Conservation (phyloP, 2,329 filamentous ascomycete species). For the Lasiodiplodia sp. region DNA sequence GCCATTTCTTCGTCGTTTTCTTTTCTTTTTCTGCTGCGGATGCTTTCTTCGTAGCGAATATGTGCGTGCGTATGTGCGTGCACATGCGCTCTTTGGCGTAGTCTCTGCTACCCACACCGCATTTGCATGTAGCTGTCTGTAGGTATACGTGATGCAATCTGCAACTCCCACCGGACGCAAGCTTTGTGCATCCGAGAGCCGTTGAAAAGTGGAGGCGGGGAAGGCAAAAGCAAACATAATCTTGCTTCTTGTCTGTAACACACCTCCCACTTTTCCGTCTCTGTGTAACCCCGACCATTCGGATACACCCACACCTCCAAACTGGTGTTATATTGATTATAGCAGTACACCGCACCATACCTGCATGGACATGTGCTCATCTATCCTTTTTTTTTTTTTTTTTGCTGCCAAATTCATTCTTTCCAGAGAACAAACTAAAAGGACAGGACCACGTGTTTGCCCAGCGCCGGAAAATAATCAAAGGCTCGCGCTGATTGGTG, state of each 20-base stretch:
- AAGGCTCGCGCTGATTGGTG: neutral
- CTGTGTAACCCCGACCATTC: neutral
- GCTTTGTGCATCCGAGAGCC: slow-evolving; percentile 3
- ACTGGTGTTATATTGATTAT: neutral
- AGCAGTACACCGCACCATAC: neutral
- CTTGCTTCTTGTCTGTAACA: neutral
- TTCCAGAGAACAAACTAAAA: neutral
- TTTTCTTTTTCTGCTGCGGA: neutral
- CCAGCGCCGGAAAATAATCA: neutral
- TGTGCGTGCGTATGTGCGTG: neutral
- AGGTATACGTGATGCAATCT: slow-evolving; percentile 1
- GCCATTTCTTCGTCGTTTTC: neutral
- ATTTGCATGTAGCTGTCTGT: neutral
- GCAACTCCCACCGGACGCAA: slow-evolving; percentile 17
- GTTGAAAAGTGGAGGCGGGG: neutral
- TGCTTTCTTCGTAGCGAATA: neutral
- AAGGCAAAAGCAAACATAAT: neutral
- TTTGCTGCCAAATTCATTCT: too few relatives aligned
- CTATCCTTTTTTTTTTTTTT: too few relatives aligned
- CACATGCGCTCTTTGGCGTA: neutral
- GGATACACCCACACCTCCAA: neutral
- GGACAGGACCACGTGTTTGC: neutral
- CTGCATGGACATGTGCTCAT: neutral
- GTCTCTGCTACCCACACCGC: neutral
- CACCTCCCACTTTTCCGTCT: neutral